A percentile compares a stretch with the other conserved stretches of the same genome.
Evolutionary conservation across 345 rosid genomes (phyloP).

Genomic region (Syzygium aromaticum): DNA sequence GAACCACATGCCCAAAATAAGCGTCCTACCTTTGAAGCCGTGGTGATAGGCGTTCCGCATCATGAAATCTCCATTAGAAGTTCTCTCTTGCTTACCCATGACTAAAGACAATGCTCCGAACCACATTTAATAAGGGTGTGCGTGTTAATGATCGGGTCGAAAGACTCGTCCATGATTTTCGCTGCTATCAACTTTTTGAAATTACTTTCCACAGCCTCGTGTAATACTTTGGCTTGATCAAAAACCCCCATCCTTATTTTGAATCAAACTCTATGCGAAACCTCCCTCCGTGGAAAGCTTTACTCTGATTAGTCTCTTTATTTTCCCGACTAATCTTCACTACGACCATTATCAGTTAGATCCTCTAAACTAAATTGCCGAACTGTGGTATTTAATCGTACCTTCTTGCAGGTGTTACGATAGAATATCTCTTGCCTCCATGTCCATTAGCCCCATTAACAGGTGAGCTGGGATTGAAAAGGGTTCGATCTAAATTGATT

Average conservation of each 20-base stretch:
- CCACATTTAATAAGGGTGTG: accelerated
- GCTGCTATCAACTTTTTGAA: accelerated
- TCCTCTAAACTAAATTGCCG: not conserved
- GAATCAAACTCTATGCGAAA: not conserved
- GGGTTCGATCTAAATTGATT: too few species aligned
- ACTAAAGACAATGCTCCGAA: not conserved
- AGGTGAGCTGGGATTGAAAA: too few species aligned
- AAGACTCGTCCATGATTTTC: not conserved
- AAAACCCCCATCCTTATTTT: not conserved
- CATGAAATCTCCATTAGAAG: accelerated
- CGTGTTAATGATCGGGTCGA: not conserved
- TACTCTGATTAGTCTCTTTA: too few species aligned
- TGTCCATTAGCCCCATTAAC: not conserved
- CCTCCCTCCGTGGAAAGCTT: accelerated
- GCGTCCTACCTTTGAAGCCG: not conserved
- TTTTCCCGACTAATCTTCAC: not conserved
- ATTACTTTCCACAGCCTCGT: not conserved
- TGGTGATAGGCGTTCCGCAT: not conserved
- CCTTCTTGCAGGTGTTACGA: not conserved
- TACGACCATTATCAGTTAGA: not conserved
- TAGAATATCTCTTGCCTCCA: not conserved
- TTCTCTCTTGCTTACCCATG: not conserved
- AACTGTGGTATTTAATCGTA: not conserved
- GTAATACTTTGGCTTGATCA: not conserved
- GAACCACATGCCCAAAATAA: not conserved